Percentiles rank a stretch among this genome's conserved stretches.
Evolutionary conservation across 768 basidiomycete species (phyloP).

Genomic region (Suillus bovinus): DNA sequence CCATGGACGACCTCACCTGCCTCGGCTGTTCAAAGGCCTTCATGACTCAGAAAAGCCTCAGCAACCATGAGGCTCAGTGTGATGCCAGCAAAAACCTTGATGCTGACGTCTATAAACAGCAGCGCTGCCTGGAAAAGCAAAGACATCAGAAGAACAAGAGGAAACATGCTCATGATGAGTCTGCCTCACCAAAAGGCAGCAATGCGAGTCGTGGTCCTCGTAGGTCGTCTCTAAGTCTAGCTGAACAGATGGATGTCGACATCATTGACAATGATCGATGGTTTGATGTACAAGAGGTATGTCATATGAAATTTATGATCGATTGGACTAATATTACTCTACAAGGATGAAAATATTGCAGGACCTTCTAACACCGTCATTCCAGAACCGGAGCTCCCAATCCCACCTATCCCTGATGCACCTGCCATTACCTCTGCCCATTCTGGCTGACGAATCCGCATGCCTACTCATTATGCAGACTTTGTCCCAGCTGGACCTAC

Average conservation of each 20-base stretch:
- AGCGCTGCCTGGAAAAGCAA: background rate
- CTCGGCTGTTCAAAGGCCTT: slow-evolving; percentile 5
- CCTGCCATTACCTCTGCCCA: background rate
- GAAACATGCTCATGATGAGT: background rate
- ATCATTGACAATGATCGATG: background rate
- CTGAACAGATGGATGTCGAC: background rate
- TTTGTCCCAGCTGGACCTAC: slow-evolving; percentile 6
- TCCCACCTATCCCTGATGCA: background rate
- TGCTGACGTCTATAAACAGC: slow-evolving; percentile 6
- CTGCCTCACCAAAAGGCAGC: too few relatives aligned
- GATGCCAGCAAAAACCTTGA: background rate
- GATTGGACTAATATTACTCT: background rate
- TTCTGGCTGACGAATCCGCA: background rate
- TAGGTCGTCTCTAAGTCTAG: too few relatives aligned
- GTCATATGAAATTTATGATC: background rate
- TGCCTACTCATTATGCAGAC: slow-evolving; percentile 2
- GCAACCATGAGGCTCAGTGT: slow-evolving; percentile 1
- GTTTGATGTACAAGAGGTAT: background rate
- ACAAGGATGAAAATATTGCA: background rate
- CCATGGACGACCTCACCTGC: slow-evolving; percentile 4
- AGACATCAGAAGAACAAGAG: background rate
- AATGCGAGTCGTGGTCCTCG: too few relatives aligned
- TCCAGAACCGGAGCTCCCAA: too few relatives aligned
- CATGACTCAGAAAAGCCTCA: background rate
- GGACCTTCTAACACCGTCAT: too few relatives aligned